Evolutionary conservation across 441 rosid genomes (phyloP).

Genomic region (Melastoma candidum): DNA sequence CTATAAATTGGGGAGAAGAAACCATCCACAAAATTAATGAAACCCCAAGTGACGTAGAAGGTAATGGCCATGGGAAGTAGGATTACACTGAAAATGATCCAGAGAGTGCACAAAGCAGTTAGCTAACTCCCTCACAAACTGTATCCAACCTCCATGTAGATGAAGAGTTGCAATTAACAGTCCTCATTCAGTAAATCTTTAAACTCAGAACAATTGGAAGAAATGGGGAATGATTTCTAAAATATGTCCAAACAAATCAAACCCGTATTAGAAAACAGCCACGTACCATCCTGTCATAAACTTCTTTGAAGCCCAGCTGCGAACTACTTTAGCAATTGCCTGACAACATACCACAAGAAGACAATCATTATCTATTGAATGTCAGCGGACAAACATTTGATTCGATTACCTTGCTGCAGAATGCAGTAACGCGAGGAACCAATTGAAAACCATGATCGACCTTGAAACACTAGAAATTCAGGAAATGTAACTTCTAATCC

Average conservation of each 20-base stretch:
- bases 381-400: too few species aligned
- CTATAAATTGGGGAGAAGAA: conserved; percentile 36
- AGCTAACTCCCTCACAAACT: background rate
- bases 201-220: background rate
- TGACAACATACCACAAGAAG: conserved; percentile 11
- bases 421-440: too few species aligned
- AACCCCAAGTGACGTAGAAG: conserved; percentile 32
- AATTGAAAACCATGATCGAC: too few species aligned
- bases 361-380: background rate
- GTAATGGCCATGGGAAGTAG: conserved; percentile 33
- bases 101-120: conserved; percentile 3
- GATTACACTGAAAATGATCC: conserved; percentile 27
- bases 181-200: too few species aligned
- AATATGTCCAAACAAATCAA: background rate
- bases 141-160: background rate
- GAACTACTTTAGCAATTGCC: conserved; percentile 63
- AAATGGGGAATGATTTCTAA: background rate
- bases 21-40: conserved; percentile 33
- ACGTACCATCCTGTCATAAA: conserved; percentile 77
- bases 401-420: background rate
- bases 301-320: conserved; percentile 81
- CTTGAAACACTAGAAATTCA: too few species aligned
- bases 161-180: too few species aligned
- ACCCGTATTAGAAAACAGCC: background rate
- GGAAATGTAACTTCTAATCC: too few species aligned